Base-by-base conservation (phyloP, 345 rosid species). In the Arabidopsis thaliana region DNA sequence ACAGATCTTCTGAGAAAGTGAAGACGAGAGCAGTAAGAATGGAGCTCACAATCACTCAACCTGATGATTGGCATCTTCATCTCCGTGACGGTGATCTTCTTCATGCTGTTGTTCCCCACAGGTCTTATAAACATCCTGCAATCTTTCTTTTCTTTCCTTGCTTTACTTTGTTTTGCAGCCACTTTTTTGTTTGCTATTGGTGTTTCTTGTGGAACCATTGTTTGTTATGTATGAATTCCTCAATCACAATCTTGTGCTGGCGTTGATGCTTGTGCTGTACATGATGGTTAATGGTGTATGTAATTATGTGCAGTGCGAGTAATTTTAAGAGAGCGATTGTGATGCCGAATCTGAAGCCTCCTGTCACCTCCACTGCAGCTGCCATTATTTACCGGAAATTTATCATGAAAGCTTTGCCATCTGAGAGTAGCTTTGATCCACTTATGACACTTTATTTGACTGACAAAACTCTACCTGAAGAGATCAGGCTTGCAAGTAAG, bases 361-460 rank as follows among this genome's bases (percentile, higher is more conserved):
- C 95, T n/a, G 59, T 94, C 75, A 87, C 90, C 4, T 82, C 98
- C 8, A 86, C 98, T 11, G 76, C 84, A 40, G 93, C 90, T 65
- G 96, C 96, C 42, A 63, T 88, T 67, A 81, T 90, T 62, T 88
- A 90, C 75, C 85, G 84, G 5, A 84, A 87, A 52, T 79, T 85
- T 30, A 88, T 90, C 74, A 28, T 88, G 85, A 83, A 87, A 79
- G 84, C 88, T 30, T 40, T 88, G 81, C 96, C 97, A 8, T 38
- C 69, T 33, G 63, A 74, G 51, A 81, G 84, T 55, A 78, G 78
- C 83, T 95, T 95, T 76, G 84, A 78, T 81, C 99, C 99, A 1
- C 89, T 95, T 23, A 95, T 90, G 97, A 92, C 97, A 8, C 93
- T 95, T 42, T 95, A 95, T 75, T 84, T 95, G 87, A 95, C 97